These are phyloP conservation scores for Phytophthora podocarpi DNA, from an alignment of 352 stramenopile genomes.

Conservation along the genomic window DNA sequence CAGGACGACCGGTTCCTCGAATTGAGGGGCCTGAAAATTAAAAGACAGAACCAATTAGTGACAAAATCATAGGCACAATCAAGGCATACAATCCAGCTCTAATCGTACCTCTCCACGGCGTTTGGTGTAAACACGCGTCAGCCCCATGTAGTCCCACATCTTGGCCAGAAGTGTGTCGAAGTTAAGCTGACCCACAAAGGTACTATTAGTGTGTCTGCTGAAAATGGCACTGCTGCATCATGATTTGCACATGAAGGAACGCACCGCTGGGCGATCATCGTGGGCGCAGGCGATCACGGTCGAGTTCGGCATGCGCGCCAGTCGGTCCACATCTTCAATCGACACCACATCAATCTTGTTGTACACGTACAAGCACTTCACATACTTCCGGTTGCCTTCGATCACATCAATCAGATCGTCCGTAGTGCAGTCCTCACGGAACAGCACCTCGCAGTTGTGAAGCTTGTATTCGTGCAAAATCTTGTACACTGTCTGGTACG, in stretches of 20 bases:
- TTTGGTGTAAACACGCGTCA: slow-evolving; percentile 91
- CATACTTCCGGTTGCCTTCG: slow-evolving; percentile 99
- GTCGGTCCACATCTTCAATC: slow-evolving; percentile 98
- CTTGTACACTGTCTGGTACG: slow-evolving; percentile 90
- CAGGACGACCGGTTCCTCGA: slow-evolving; percentile 83
- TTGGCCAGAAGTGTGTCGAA: slow-evolving; percentile 93
- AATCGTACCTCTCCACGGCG: slow-evolving; percentile 76
- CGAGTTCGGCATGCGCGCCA: slow-evolving; percentile 96
- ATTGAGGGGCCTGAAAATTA: slow-evolving; percentile 58
- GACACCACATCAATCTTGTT: slow-evolving; percentile 99
- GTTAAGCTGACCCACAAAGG: slow-evolving; percentile 89
- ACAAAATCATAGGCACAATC: not conserved
- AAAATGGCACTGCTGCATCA: not conserved
- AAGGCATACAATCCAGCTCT: not conserved
- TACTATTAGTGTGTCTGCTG: not conserved
- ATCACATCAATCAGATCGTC: slow-evolving; percentile 99
- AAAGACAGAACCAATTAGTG: slow-evolving; percentile 1
- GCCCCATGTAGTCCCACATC: slow-evolving; percentile 92
- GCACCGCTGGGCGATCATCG: slow-evolving; percentile 70
- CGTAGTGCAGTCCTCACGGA: slow-evolving; percentile 96
- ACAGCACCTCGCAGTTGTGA: slow-evolving; percentile 97
- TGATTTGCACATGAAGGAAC: not conserved
- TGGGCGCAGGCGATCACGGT: slow-evolving; percentile 95
- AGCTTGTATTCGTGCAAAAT: slow-evolving; percentile 98
- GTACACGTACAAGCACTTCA: slow-evolving; percentile 99